phyloP scores from a whole-genome alignment of 176 grass and related monocot species.

The Zoysia pacifica region DNA sequence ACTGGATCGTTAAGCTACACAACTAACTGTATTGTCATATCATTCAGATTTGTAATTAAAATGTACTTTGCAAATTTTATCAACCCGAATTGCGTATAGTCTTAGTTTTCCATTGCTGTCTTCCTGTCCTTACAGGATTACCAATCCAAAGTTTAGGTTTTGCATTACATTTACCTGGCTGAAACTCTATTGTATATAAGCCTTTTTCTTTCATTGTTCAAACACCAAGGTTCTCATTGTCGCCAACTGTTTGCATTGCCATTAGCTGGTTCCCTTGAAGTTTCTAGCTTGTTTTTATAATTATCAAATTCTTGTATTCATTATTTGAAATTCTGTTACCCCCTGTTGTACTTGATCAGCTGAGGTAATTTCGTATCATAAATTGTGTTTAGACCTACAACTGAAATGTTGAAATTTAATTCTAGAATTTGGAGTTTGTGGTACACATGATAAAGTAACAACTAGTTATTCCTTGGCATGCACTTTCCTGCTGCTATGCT shows the following conservation, averaged over 20 bases:
- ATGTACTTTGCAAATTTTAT: too few species aligned
- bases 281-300: slow-evolving; percentile 6
- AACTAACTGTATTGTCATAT: too few species aligned
- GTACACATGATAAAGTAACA: background rate
- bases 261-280: background rate
- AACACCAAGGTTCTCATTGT: background rate
- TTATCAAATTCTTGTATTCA: slow-evolving; percentile 1
- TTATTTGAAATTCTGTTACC: background rate
- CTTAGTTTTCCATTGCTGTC: background rate
- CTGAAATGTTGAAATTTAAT: slow-evolving; percentile 2
- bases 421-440: background rate
- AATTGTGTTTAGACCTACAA: slow-evolving; percentile 14
- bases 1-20: background rate
- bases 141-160: slow-evolving; percentile 7
- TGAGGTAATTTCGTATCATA: slow-evolving; percentile 10
- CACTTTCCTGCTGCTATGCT: slow-evolving; percentile 13
- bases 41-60: too few species aligned
- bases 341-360: slow-evolving; percentile 1
- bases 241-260: background rate
- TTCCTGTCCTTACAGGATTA: background rate
- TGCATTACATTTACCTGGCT: background rate
- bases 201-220: background rate
- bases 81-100: background rate
- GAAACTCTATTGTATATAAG: background rate
- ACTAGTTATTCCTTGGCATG: slow-evolving; percentile 8